These are phyloP conservation scores for Schwanniomyces yamadae DNA, from an alignment of 805 yeast genomes.

Conservation along the genomic window DNA sequence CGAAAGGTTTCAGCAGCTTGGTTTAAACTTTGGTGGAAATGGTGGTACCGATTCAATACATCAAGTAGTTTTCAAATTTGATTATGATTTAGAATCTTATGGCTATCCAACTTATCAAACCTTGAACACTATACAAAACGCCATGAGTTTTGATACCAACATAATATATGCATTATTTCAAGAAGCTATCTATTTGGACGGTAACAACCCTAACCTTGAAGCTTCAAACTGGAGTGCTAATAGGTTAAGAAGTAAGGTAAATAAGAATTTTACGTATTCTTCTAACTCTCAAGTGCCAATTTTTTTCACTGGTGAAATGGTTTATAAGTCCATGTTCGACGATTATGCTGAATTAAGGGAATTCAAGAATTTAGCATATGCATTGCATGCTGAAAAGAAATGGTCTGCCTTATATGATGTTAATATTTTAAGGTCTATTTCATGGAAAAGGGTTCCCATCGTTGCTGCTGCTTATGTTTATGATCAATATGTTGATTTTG, in stretches of 20 bases:
- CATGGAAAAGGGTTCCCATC: constrained; percentile 40
- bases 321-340: constrained; percentile 49
- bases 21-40: constrained; percentile 48
- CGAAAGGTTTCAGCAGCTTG: constrained; percentile 54
- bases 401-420: constrained; percentile 42
- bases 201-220: constrained; percentile 14
- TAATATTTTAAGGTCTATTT: constrained; percentile 24
- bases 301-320: constrained; percentile 58
- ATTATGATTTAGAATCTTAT: constrained; percentile 33
- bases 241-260: constrained; percentile 27
- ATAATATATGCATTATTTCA: constrained; percentile 54
- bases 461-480: constrained; percentile 49
- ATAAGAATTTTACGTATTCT: constrained; percentile 22
- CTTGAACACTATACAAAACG: constrained; percentile 30
- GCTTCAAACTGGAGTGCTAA: constrained; percentile 52
- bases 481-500: constrained; percentile 55
- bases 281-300: constrained; percentile 20
- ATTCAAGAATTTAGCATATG: constrained; percentile 41
- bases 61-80: constrained; percentile 38
- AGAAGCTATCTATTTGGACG: constrained; percentile 58
- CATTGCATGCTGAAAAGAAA: constrained; percentile 27
- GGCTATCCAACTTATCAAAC: constrained; percentile 40
- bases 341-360: constrained; percentile 44
- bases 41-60: constrained; percentile 54
- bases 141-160: constrained; percentile 51